Conservation (phyloP, 768 basidiomycete species). For the Hypsizygus marmoreus region DNA sequence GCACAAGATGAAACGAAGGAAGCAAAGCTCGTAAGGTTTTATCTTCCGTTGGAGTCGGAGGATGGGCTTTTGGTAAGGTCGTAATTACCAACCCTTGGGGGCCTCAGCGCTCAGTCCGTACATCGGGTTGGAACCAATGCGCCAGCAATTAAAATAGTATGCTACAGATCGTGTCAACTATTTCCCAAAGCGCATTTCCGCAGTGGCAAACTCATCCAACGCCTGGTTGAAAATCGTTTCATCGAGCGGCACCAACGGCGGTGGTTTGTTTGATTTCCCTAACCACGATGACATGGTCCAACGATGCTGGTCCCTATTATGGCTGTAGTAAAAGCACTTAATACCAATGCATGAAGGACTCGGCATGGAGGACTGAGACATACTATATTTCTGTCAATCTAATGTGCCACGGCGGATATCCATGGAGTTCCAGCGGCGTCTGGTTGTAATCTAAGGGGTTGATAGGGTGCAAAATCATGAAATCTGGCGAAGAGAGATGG, state of each 20-base stretch:
- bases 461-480: constrained; percentile 73
- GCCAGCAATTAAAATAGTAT: constrained; percentile 9
- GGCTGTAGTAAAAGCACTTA: constrained; percentile 27
- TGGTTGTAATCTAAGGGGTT: constrained; percentile 35
- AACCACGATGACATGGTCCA: background rate
- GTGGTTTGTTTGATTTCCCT: background rate
- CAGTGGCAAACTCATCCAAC: constrained; percentile 69
- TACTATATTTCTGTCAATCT: constrained; percentile 80
- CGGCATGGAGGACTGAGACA: constrained; percentile 23
- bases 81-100: too few relatives aligned
- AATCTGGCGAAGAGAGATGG: constrained; percentile 68
- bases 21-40: too few relatives aligned
- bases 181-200: constrained; percentile 81
- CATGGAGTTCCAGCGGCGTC: constrained; percentile 64
- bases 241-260: constrained; percentile 34
- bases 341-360: background rate
- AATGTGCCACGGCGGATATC: constrained; percentile 88
- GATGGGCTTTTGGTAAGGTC: too few relatives aligned
- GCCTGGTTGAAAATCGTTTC: constrained; percentile 67
- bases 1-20: too few relatives aligned
- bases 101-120: too few relatives aligned
- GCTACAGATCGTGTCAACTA: constrained; percentile 28
- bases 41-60: too few relatives aligned
- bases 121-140: too few relatives aligned
- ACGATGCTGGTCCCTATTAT: constrained; percentile 21